Conservation (phyloP, 768 basidiomycete species). For the Kwoniella newhampshirensis region DNA sequence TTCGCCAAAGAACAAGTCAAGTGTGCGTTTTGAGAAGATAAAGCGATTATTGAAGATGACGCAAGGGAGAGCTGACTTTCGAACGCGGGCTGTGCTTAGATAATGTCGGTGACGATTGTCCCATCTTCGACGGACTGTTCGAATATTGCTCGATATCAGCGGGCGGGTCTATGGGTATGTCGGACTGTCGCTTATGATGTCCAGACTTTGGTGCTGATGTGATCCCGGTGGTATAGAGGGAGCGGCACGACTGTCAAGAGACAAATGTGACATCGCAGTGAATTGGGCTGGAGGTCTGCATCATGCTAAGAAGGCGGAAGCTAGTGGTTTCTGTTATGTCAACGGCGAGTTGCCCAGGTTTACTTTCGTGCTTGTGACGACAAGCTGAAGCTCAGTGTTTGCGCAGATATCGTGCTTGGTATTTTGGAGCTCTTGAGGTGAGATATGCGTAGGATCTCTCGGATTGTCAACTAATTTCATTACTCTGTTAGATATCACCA, state of each 20-base stretch:
- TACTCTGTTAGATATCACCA: conserved; percentile 71
- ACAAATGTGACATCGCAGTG: conserved; percentile 97
- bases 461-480: background rate
- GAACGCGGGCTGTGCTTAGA: conserved; percentile 59
- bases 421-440: conserved; percentile 89
- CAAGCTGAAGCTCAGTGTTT: conserved; percentile 1
- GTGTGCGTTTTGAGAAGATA: conserved; percentile 60
- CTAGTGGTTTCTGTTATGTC: conserved; percentile 98
- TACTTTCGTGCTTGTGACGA: background rate
- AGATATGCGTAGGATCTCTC: background rate
- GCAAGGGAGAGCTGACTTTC: background rate
- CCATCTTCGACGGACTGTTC: conserved; percentile 96
- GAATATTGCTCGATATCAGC: conserved; percentile 99
- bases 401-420: conserved; percentile 88
- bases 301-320: conserved; percentile 98
- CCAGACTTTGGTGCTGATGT: background rate
- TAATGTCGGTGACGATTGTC: conserved; percentile 98
- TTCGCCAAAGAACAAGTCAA: conserved; percentile 94
- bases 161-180: conserved; percentile 97
- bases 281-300: conserved; percentile 99
- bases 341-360: conserved; percentile 64
- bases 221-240: conserved; percentile 86
- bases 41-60: background rate
- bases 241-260: conserved; percentile 86
- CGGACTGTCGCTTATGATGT: background rate